Conservation (phyloP, 805 yeast species). For the Wickerhamiella brachini region DNA sequence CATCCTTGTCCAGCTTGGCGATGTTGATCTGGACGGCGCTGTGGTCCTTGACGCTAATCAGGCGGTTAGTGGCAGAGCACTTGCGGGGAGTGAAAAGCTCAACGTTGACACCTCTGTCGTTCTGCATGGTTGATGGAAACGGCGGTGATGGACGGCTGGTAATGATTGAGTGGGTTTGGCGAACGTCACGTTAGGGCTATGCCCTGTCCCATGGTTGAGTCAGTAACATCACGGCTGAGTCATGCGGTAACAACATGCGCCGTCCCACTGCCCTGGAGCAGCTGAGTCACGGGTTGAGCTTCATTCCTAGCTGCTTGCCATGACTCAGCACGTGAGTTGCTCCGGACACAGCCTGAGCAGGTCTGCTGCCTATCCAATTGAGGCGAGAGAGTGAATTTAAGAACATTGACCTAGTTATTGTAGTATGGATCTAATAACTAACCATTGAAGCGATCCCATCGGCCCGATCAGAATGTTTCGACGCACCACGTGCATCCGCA, state of each 20-base stretch:
- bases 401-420: no score
- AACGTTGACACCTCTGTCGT: constrained; percentile 99
- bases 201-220: no score
- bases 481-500: background rate
- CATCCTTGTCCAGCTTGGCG: constrained; percentile 95
- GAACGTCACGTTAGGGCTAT: constrained; percentile 5
- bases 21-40: constrained; percentile 98
- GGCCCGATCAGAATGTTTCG: background rate
- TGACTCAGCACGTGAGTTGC: no score
- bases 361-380: no score
- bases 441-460: no score
- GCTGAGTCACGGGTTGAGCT: background rate
- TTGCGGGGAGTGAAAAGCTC: constrained; percentile 99
- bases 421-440: no score
- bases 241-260: no score
- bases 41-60: constrained; percentile 99
- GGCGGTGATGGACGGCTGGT: background rate
- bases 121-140: constrained; percentile 66
- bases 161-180: background rate
- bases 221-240: no score
- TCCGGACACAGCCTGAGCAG: no score
- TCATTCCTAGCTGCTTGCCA: no score
- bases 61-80: constrained; percentile 99
- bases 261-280: background rate
- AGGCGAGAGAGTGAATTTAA: no score